Evolutionary conservation across 768 basidiomycete genomes (phyloP), one percentile per base, ranked within the genome.

Genomic region (Clathrus columnatus): DNA sequence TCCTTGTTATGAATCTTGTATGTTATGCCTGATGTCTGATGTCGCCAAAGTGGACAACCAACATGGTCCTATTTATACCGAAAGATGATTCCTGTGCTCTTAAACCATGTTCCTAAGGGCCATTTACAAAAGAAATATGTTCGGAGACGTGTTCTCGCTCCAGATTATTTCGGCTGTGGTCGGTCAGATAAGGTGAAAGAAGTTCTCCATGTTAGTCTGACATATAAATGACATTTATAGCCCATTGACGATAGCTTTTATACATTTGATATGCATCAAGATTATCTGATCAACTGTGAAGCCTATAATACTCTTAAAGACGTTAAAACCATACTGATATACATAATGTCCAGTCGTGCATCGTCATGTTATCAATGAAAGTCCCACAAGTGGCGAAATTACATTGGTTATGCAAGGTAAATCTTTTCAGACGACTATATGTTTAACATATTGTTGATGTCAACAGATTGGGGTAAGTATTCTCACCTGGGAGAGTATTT

Each of bases 11-110:
- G 10, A n/a, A 11, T 10, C n/a, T n/a, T 21, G 14, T 11, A 17
- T 53, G 7, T 23, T 41, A 18, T 23, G 42, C 42, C 17, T 52
- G 29, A 18, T 36, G 14, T 8, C 14, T 28, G 49, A 17, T 32
- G n/a, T 56, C 16, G 5, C 21, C 50, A 30, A 23, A 56, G 55
- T 29, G 55, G 55, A 8, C 55, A 56, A 42, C 55, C 55, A 16
- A 56, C 55, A 2, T 56, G 55, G 55, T 56, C 55, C 16, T 56
- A 56, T 26, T 51, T 56, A 44, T 56, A 56, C 36, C 55, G 55
- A 54, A 32, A 28, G 17, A 56, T 56, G 55, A 56, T 56, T 4
- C 55, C 55, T 10, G 55, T 56, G 23, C 50, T 56, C 23, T 51
- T 56, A 28, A 29, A 30, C n/a, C 55, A 51, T 41, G n/a, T 48